These are phyloP conservation scores for Neurospora pannonica DNA, from an alignment of 495 filamentous ascomycete species.

Conservation along the genomic window DNA sequence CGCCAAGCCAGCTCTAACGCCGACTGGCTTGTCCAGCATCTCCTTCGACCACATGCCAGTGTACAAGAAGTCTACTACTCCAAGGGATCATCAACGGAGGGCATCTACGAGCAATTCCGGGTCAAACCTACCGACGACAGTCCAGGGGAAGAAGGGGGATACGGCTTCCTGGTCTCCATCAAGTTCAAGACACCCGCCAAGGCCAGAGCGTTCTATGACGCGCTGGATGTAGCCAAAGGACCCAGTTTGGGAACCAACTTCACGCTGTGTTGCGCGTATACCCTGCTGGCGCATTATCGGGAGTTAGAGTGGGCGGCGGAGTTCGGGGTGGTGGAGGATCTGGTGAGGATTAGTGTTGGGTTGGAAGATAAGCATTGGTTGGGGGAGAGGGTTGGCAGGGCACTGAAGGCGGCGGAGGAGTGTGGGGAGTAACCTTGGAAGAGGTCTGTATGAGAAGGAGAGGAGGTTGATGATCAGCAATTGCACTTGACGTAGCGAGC, in stretches of 20 bases:
- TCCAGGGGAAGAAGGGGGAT: background rate
- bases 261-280: constrained; percentile 21
- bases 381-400: constrained; percentile 5
- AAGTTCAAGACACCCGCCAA: background rate
- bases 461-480: background rate
- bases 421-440: background rate
- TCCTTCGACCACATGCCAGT: background rate
- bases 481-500: background rate
- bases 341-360: constrained; percentile 24
- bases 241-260: constrained; percentile 24
- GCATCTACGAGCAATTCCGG: constrained; percentile 8
- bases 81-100: constrained; percentile 3
- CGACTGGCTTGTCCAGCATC: background rate
- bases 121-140: background rate
- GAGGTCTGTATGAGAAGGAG: background rate
- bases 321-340: constrained; percentile 19
- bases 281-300: constrained; percentile 16
- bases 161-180: constrained; percentile 18
- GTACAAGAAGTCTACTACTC: constrained; percentile 20
- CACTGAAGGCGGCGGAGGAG: constrained; percentile 5
- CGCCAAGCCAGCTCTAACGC: constrained; percentile 9
- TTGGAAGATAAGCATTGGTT: constrained; percentile 18
- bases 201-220: constrained; percentile 17
- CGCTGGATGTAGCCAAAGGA: constrained; percentile 17
- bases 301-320: constrained; percentile 18